phyloP scores from a whole-genome alignment of 2,329 filamentous ascomycete genomes.

The Pezicula rhizophila region DNA sequence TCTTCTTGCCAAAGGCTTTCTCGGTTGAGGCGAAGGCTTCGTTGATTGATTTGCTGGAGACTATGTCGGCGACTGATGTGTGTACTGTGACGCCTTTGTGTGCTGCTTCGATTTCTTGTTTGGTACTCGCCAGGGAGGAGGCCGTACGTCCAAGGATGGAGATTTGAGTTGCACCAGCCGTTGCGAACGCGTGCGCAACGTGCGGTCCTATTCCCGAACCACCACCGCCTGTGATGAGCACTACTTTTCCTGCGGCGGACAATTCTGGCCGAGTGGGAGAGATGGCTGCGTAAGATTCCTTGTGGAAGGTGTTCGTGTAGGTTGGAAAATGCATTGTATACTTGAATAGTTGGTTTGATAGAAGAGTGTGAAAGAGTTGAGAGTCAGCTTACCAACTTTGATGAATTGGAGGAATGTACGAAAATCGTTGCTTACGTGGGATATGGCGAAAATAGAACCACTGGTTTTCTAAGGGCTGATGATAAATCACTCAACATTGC shows the following conservation, averaged over 20 bases:
- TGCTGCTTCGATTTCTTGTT: background rate
- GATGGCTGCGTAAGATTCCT: background rate
- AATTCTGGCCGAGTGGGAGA: constrained; percentile 1
- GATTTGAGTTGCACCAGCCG: constrained; percentile 18
- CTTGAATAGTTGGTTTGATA: too few species aligned
- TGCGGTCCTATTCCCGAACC: constrained; percentile 10
- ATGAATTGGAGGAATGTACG: too few species aligned
- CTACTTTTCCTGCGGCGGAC: constrained; percentile 2
- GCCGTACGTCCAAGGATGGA: constrained; percentile 19
- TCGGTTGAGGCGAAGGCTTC: constrained; percentile 1
- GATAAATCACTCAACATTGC: too few species aligned
- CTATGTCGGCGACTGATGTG: constrained; percentile 1
- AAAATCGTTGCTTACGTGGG: too few species aligned
- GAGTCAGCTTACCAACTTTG: too few species aligned
- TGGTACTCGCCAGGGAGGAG: background rate
- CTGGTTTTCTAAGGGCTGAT: too few species aligned
- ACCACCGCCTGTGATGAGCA: constrained; percentile 6
- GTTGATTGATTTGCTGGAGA: background rate
- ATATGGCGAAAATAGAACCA: too few species aligned
- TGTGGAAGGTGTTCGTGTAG: background rate
- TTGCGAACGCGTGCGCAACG: constrained; percentile 8
- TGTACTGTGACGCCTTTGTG: background rate
- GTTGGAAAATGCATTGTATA: background rate
- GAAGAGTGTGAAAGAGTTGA: too few species aligned
- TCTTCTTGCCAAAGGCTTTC: constrained; percentile 1